Evolutionary conservation across 441 rosid species (phyloP).

Genomic region (Populus tomentosa): DNA sequence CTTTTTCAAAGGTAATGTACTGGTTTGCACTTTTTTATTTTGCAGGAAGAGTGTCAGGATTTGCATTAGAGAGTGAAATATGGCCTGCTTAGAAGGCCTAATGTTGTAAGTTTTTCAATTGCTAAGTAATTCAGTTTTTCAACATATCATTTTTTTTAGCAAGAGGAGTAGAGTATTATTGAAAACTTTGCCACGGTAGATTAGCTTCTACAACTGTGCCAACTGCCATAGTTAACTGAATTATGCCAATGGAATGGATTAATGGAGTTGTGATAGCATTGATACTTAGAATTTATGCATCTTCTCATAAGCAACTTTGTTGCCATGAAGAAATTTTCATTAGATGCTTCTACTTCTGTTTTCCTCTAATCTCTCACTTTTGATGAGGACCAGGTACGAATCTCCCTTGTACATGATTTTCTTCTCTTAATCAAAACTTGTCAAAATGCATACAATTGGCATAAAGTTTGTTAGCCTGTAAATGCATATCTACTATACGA

Average conservation of each 20-base stretch:
- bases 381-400: not conserved
- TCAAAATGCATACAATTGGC: too few species aligned
- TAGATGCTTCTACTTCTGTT: not conserved
- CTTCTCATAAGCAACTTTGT: not conserved
- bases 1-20: not conserved
- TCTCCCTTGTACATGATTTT: not conserved
- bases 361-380: not conserved
- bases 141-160: too few species aligned
- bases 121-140: constrained; percentile 1
- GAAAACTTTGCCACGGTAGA: too few species aligned
- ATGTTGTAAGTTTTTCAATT: constrained; percentile 32
- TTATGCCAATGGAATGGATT: too few species aligned
- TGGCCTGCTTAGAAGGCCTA: constrained; percentile 32
- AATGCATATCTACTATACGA: not conserved
- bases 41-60: constrained; percentile 59
- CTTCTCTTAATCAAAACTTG: not conserved
- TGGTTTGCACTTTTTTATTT: constrained; percentile 2
- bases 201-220: too few species aligned
- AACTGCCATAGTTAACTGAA: too few species aligned
- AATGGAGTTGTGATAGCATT: too few species aligned
- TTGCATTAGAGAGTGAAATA: constrained; percentile 31
- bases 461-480: not conserved
- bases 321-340: not conserved
- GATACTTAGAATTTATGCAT: too few species aligned
- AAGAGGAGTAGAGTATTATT: too few species aligned